Percentiles rank a stretch among this genome's conserved stretches.
Conservation (phyloP, 1,284 basidiomycete species). For the Trichosporon sp. region DNA sequence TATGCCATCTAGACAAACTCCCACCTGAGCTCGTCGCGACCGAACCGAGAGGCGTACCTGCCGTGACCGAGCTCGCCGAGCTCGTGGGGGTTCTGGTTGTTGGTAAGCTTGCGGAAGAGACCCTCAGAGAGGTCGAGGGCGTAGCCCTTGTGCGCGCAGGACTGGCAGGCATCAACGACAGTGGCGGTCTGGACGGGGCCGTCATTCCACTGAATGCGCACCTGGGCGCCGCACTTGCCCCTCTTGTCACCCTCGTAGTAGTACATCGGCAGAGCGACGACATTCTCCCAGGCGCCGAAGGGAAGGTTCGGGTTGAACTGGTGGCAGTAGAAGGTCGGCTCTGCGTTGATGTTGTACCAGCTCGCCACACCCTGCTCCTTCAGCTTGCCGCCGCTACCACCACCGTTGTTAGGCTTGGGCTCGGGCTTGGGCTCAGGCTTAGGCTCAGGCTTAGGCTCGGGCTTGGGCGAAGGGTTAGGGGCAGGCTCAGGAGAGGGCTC, state of each 20-base stretch:
- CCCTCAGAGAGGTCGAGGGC: not conserved
- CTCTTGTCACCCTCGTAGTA: not conserved
- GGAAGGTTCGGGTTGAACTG: no score
- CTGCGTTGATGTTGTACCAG: no score
- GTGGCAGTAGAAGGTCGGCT: no score
- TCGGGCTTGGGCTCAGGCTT: not conserved
- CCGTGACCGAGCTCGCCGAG: not conserved
- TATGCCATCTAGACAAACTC: not conserved
- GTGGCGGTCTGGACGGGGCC: not conserved
- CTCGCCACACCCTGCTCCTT: no score
- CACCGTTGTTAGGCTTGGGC: not conserved
- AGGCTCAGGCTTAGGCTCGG: not conserved
- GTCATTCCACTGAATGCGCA: not conserved
- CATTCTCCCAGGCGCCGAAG: not conserved
- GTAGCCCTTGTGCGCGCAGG: not conserved
- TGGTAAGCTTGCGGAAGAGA: not conserved
- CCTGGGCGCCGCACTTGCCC: not conserved
- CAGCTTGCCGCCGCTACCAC: not conserved
- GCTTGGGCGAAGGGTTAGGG: not conserved
- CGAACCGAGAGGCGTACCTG: no score
- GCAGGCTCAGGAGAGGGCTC: not conserved
- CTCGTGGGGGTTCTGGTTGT: no score
- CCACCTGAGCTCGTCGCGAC: not conserved
- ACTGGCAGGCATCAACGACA: not conserved
- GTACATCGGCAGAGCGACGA: not conserved